Percentiles rank a stretch among this genome's conserved stretches.
Conservation (phyloP, 306 rosid species). For the Amphicarpaea edgeworthii region DNA sequence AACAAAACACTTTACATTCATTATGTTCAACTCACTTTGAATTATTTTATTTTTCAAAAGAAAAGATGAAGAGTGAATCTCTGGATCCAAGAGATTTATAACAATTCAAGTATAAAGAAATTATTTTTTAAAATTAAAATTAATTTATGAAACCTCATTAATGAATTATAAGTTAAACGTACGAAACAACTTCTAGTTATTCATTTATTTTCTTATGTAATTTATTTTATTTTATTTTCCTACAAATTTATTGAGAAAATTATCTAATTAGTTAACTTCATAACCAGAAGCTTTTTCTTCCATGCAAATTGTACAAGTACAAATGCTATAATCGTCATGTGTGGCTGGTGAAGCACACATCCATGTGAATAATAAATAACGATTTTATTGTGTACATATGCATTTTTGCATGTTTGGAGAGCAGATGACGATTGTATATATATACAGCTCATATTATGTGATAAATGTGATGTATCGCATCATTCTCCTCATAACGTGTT, state of each 20-base stretch:
- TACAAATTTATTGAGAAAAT: background rate
- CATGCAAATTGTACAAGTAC: background rate
- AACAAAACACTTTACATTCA: background rate
- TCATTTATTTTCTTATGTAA: too few relatives aligned
- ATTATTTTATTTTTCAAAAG: too few relatives aligned
- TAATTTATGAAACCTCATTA: too few relatives aligned
- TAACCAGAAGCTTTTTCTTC: background rate
- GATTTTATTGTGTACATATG: background rate
- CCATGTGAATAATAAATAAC: constrained; percentile 16
- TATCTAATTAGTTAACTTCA: background rate
- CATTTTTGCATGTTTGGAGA: background rate
- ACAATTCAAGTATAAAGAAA: too few relatives aligned
- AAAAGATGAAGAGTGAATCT: too few relatives aligned
- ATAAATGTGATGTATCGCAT: background rate
- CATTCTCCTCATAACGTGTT: background rate
- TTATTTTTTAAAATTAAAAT: too few relatives aligned
- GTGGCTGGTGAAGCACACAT: background rate
- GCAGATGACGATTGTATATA: background rate
- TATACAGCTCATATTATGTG: background rate
- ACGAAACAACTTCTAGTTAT: too few relatives aligned
- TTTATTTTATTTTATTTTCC: background rate
- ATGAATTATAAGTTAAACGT: too few relatives aligned
- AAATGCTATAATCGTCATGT: background rate
- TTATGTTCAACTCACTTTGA: background rate
- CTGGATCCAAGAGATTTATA: too few relatives aligned